Base-by-base conservation (phyloP, 2,329 filamentous ascomycete species). In the Fusarium sp. region DNA sequence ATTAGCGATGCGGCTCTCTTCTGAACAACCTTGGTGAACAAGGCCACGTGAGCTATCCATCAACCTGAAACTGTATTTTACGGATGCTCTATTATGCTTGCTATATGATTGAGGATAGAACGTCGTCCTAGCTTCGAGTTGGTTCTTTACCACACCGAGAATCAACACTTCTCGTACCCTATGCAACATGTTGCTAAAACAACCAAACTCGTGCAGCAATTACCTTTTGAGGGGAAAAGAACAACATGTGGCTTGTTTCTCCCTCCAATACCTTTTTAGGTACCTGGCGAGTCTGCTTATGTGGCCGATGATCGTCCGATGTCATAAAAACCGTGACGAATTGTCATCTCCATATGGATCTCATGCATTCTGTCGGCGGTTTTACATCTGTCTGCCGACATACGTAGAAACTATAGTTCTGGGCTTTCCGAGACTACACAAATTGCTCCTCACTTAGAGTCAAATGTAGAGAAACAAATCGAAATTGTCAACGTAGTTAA, bases 1-100 rank as follows among this genome's bases (percentile, higher is more conserved):
- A 17, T 62, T 57, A 32, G 51, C 40, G 28, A 63, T 47, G 43
- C 20, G 42, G 23, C 21, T 47, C n/a, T 43, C 40, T 26, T 17
- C 30, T 39, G 44, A 58, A 34, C 30, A 30, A 36, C 43, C 49
- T 42, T 48, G 39, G 54, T 34, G 42, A 45, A 21, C 23, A 44
- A 55, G 17, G 20, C 26, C 23, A 45, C 39, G 32, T 50, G 53
- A 53, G 54, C 17, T n/a, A 38, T 26, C 11, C 10, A 11, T 15
- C 10, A 11, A 21, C 14, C 32, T 21, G 6, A 42, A 40, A 12
- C 48, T 20, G 6, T 39, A 10, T 19, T 39, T 6, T 26, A n/a
- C 7, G 34, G 17, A n/a, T 19, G 5, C 17, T 17, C 9, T 17
- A 32, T 6, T 6, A 15, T 15, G 28, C 14, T 32, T 15, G 12